These are phyloP conservation scores for Veloporphyrellus conicus DNA, from an alignment of 1,284 basidiomycete genomes.

Conservation along the genomic window DNA sequence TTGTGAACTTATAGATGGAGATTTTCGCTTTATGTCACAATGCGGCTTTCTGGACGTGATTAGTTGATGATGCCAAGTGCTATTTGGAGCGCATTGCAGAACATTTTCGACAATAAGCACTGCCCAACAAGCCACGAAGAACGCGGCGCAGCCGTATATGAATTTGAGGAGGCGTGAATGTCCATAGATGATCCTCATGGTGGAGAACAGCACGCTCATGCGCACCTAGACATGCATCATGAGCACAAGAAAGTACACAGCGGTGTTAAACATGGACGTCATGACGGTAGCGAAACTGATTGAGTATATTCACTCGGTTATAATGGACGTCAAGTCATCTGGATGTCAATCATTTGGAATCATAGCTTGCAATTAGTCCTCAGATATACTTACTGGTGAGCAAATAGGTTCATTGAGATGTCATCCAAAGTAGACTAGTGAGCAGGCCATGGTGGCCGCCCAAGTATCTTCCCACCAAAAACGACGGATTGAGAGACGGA, in stretches of 20 bases:
- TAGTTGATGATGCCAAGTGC: conserved; percentile 12
- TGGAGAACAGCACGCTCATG: conserved; percentile 21
- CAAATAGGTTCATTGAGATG: conserved; percentile 12
- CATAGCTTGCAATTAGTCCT: neutral
- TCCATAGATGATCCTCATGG: conserved; percentile 16
- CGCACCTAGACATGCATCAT: conserved; percentile 6
- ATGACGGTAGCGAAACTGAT: conserved; percentile 12
- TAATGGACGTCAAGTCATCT: conserved; percentile 11
- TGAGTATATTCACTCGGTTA: conserved; percentile 9
- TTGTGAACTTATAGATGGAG: conserved; percentile 11
- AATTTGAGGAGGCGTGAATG: conserved; percentile 13
- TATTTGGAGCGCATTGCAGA: conserved; percentile 12
- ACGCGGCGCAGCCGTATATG: conserved; percentile 9
- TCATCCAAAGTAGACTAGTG: conserved; percentile 11
- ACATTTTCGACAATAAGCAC: conserved; percentile 11
- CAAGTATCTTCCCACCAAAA: conserved; percentile 27
- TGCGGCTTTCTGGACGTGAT: conserved; percentile 1
- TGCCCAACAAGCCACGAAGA: conserved; percentile 14
- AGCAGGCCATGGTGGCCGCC: conserved; percentile 13
- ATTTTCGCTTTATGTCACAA: neutral
- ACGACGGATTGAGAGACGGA: conserved; percentile 22
- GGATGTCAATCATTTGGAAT: neutral
- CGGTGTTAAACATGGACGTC: conserved; percentile 9
- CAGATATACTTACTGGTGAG: conserved; percentile 7
- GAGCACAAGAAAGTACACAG: neutral